A percentile compares a stretch with the other conserved stretches of the same genome.
phyloP scores from a whole-genome alignment of 352 stramenopile genomes.

The Phytopythium chamaehyphon region DNA sequence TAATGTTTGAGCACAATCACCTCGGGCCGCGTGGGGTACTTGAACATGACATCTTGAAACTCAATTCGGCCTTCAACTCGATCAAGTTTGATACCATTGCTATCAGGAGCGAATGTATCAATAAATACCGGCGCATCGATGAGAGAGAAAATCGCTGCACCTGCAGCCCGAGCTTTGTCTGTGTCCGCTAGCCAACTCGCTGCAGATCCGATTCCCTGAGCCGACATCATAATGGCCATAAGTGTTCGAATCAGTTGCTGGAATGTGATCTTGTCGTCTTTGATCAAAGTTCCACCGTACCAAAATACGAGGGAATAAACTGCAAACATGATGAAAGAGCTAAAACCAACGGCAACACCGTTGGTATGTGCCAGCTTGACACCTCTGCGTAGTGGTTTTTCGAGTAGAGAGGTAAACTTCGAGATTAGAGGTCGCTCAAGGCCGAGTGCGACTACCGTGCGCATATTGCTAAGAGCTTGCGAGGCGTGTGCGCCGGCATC shows the following conservation, averaged over 20 bases:
- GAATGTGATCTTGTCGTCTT: conserved; percentile 31
- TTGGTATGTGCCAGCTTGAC: conserved; percentile 22
- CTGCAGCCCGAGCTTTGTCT: not conserved
- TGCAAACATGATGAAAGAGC: conserved; percentile 40
- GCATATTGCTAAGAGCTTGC: conserved; percentile 38
- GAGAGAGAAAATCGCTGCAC: not conserved
- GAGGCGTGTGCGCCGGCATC: conserved; percentile 35
- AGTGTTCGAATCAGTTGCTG: conserved; percentile 38
- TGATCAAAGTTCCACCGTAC: conserved; percentile 46
- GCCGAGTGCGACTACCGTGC: conserved; percentile 31
- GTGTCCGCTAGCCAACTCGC: conserved; percentile 21
- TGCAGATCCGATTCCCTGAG: conserved; percentile 26
- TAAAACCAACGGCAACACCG: conserved; percentile 56
- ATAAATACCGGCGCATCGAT: conserved; percentile 27
- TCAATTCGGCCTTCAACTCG: conserved; percentile 27
- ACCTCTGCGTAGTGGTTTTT: conserved; percentile 15
- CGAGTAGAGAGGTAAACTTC: conserved; percentile 15
- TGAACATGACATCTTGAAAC: conserved; percentile 71
- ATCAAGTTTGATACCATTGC: not conserved
- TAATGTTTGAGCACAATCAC: conserved; percentile 80
- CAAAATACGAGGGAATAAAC: conserved; percentile 51
- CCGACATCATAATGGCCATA: conserved; percentile 51
- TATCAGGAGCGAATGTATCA: conserved; percentile 7
- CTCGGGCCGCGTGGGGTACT: conserved; percentile 64
- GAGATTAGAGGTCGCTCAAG: conserved; percentile 9